Conservation (phyloP, 768 basidiomycete species). For the Podaxis sp. region DNA sequence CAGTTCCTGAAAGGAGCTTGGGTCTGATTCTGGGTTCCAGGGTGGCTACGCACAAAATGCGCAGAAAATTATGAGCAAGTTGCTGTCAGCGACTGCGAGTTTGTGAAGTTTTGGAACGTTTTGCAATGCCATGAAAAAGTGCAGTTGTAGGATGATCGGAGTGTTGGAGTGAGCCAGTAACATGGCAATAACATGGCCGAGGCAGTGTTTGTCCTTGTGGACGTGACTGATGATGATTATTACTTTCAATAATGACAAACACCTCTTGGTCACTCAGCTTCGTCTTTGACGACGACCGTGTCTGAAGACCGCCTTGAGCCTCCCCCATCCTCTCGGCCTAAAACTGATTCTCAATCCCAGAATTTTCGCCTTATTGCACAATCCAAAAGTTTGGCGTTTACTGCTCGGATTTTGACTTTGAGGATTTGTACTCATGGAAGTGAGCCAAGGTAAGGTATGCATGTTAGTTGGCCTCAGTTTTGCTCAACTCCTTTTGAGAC, state of each 20-base stretch:
- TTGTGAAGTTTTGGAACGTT: background rate
- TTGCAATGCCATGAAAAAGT: background rate
- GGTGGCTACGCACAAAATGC: slow-evolving; percentile 52
- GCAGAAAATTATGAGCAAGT: slow-evolving; percentile 36
- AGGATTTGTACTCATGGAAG: slow-evolving; percentile 18
- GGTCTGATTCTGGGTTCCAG: slow-evolving; percentile 23
- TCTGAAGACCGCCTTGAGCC: background rate
- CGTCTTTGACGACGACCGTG: background rate
- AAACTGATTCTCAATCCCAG: background rate
- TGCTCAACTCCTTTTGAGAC: slow-evolving; percentile 40
- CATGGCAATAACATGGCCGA: background rate
- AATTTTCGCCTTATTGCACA: background rate
- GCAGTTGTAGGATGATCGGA: background rate
- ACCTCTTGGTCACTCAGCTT: slow-evolving; percentile 24
- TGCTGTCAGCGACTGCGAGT: slow-evolving; percentile 12
- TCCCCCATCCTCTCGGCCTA: background rate
- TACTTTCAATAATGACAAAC: slow-evolving; percentile 25
- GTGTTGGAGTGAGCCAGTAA: background rate
- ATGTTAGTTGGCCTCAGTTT: slow-evolving; percentile 17
- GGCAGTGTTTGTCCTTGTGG: slow-evolving; percentile 6
- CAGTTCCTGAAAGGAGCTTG: slow-evolving; percentile 1
- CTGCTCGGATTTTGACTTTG: background rate
- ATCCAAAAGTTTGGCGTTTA: background rate
- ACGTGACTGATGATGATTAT: background rate
- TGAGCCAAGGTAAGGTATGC: slow-evolving; percentile 49